Percentiles rank a stretch among this genome's conserved stretches.
Evolutionary conservation across 805 yeast genomes (phyloP).

Genomic region (Vanderwaltozyma verrucispora): DNA sequence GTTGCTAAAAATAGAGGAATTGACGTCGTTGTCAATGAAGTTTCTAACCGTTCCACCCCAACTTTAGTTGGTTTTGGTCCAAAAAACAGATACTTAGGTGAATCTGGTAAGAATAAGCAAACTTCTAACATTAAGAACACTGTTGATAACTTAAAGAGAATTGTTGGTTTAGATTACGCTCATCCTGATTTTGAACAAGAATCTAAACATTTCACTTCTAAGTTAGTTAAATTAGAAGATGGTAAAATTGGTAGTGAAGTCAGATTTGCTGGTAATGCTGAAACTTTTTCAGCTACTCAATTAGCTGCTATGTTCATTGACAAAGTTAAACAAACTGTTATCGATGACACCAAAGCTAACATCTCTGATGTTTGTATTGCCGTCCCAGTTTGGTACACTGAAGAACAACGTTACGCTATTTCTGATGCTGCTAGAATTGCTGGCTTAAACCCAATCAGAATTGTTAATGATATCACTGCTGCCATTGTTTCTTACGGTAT

Average conservation of each 20-base stretch:
- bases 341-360: conserved; percentile 62
- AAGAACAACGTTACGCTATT: conserved; percentile 90
- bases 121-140: conserved; percentile 93
- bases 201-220: conserved; percentile 59
- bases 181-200: conserved; percentile 67
- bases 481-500: conserved; percentile 99
- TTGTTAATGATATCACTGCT: conserved; percentile 93
- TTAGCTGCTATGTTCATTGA: conserved; percentile 88
- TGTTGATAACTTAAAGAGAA: conserved; percentile 85
- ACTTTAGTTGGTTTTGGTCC: conserved; percentile 80
- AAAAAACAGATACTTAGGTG: conserved; percentile 87
- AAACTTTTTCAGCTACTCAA: conserved; percentile 77
- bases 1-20: conserved; percentile 97
- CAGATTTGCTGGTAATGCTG: conserved; percentile 66
- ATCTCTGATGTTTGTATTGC: conserved; percentile 84
- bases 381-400: conserved; percentile 95
- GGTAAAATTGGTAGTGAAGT: conserved; percentile 80
- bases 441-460: conserved; percentile 93
- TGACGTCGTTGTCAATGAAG: conserved; percentile 95
- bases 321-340: conserved; percentile 73
- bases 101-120: conserved; percentile 89
- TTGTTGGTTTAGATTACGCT: conserved; percentile 62
- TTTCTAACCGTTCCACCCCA: conserved; percentile 94
- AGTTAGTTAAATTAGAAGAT: conserved; percentile 54
- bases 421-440: conserved; percentile 92